Evolutionary conservation across 305 asterid species (phyloP).

Genomic region (Ajuga reptans): DNA sequence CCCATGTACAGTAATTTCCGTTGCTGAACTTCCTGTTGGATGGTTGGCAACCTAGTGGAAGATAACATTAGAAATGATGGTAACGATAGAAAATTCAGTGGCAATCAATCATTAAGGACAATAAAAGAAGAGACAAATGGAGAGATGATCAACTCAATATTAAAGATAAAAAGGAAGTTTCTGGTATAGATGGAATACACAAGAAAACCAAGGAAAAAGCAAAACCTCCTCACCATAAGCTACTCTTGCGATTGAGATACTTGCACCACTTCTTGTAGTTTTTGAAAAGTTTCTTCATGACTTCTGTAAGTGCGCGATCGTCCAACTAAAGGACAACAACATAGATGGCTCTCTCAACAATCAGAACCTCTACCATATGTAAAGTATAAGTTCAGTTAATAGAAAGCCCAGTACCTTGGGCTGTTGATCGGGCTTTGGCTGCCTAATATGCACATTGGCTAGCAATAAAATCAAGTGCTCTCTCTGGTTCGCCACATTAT

Average conservation of each 20-base stretch:
- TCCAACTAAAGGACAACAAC: conserved; percentile 54
- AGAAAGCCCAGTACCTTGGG: conserved; percentile 55
- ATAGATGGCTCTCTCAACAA: not conserved
- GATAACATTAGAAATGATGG: conserved; percentile 18
- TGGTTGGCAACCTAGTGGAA: conserved; percentile 78
- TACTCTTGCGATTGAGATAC: conserved; percentile 90
- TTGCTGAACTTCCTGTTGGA: conserved; percentile 98
- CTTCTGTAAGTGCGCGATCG: conserved; percentile 85
- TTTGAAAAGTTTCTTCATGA: conserved; percentile 90
- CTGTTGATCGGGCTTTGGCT: conserved; percentile 87
- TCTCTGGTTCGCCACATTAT: conserved; percentile 84
- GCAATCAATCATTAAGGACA: not conserved
- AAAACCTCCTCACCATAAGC: conserved; percentile 71
- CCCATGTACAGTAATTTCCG: conserved; percentile 89
- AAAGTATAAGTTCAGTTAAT: not conserved
- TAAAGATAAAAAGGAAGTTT: not conserved
- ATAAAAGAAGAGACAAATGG: conserved; percentile 7
- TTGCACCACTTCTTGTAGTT: conserved; percentile 98
- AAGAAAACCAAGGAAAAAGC: not conserved
- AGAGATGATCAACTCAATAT: not conserved
- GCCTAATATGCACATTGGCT: conserved; percentile 93
- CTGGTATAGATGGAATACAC: not conserved
- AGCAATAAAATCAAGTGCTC: conserved; percentile 90
- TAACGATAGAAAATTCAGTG: not conserved
- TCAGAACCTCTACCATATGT: conserved; percentile 13